Conservation (phyloP, 306 rosid species). For the Inga leiocalycina region DNA sequence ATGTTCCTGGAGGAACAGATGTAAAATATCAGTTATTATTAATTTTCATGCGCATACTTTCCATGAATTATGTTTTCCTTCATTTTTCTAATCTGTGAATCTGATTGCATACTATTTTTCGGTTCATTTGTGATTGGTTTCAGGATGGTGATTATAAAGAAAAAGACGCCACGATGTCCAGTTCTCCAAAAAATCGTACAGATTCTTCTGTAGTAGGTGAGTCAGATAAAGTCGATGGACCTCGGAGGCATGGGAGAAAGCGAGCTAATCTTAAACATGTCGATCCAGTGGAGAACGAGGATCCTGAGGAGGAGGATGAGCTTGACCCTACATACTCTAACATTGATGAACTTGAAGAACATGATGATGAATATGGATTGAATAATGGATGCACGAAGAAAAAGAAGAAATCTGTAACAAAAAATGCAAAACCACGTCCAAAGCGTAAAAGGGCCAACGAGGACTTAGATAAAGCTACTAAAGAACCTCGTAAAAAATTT, state of each 20-base stretch:
- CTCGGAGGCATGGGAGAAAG: constrained; percentile 56
- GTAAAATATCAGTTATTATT: constrained; percentile 36
- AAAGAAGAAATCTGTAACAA: constrained; percentile 56
- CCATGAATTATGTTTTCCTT: not conserved
- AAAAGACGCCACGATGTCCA: constrained; percentile 33
- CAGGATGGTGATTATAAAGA: constrained; percentile 44
- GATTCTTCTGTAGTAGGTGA: constrained; percentile 33
- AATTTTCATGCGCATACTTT: not conserved
- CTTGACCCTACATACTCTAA: constrained; percentile 45
- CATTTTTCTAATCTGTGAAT: constrained; percentile 18
- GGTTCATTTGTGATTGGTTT: constrained; percentile 30
- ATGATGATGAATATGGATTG: constrained; percentile 44
- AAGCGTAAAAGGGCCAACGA: constrained; percentile 51
- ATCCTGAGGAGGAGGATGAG: constrained; percentile 37
- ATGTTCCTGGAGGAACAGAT: constrained; percentile 41
- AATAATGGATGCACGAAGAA: constrained; percentile 46
- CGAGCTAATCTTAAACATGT: constrained; percentile 39
- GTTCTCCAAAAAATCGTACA: constrained; percentile 38
- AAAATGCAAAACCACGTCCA: constrained; percentile 52
- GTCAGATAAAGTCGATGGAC: constrained; percentile 45
- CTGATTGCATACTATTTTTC: constrained; percentile 13
- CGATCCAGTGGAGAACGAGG: constrained; percentile 41
- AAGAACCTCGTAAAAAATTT: constrained; percentile 66
- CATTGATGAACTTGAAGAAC: constrained; percentile 45
- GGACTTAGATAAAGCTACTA: constrained; percentile 39